These are phyloP conservation scores for Dendryphion nanum DNA, from an alignment of 2,329 filamentous ascomycete species.

Conservation along the genomic window DNA sequence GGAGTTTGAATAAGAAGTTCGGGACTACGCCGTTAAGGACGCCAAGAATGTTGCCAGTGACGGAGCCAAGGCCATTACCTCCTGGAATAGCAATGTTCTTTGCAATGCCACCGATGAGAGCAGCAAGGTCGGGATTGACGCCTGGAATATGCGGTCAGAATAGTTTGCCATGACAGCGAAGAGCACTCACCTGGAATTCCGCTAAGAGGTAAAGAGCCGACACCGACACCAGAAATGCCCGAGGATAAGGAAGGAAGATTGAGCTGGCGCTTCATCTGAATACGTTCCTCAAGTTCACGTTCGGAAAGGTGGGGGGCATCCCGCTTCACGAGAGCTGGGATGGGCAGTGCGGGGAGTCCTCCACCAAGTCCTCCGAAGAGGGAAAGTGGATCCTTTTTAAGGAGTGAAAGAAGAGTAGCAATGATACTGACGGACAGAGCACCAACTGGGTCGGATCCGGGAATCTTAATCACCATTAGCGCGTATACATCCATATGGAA, in stretches of 20 bases:
- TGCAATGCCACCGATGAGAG: constrained; percentile 13
- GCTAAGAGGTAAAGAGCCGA: constrained; percentile 9
- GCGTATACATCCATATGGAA: background rate
- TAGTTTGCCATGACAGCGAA: background rate
- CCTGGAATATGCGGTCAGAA: constrained; percentile 2
- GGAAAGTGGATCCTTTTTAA: constrained; percentile 17
- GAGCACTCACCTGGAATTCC: constrained; percentile 9
- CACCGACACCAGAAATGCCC: constrained; percentile 9
- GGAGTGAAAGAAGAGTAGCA: constrained; percentile 13
- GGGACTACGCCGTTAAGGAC: constrained; percentile 13
- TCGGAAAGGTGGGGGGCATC: constrained; percentile 10
- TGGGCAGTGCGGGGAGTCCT: constrained; percentile 8
- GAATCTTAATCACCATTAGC: constrained; percentile 5
- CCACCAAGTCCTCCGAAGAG: too few relatives aligned
- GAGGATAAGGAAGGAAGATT: constrained; percentile 6
- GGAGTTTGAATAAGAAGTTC: constrained; percentile 18
- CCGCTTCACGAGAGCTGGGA: constrained; percentile 11
- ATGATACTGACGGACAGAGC: constrained; percentile 15
- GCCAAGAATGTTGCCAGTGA: constrained; percentile 11
- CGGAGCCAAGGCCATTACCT: constrained; percentile 10
- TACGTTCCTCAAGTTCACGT: background rate
- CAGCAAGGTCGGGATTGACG: constrained; percentile 12
- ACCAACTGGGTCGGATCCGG: constrained; percentile 11
- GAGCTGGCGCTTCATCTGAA: constrained; percentile 4
- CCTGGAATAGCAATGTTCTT: constrained; percentile 16